Conservation (phyloP, 805 yeast species). For the Suhomyces vadensis region DNA sequence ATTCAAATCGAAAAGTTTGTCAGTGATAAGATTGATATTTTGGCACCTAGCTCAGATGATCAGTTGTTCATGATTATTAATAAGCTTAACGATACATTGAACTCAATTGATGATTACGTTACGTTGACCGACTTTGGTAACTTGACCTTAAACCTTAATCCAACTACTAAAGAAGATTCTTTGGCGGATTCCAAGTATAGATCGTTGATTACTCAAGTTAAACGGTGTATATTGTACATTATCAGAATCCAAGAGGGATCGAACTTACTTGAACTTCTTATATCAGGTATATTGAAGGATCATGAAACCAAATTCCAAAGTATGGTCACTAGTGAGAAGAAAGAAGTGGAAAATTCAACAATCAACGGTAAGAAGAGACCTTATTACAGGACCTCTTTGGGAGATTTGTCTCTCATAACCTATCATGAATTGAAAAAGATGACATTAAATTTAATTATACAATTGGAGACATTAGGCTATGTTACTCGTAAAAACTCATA, state of each 20-base stretch:
- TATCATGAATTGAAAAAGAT: constrained; percentile 78
- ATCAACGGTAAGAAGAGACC: constrained; percentile 45
- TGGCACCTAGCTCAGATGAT: constrained; percentile 56
- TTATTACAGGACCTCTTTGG: constrained; percentile 47
- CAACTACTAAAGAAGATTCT: constrained; percentile 46
- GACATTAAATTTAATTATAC: constrained; percentile 72
- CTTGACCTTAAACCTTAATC: constrained; percentile 59
- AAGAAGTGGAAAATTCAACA: constrained; percentile 30
- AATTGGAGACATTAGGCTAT: constrained; percentile 67
- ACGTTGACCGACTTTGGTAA: constrained; percentile 53
- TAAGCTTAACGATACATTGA: constrained; percentile 41
- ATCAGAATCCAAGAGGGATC: constrained; percentile 77
- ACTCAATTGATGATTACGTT: constrained; percentile 41
- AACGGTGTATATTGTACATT: constrained; percentile 78
- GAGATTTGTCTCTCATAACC: constrained; percentile 48
- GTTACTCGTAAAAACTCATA: constrained; percentile 68
- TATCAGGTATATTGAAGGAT: constrained; percentile 61
- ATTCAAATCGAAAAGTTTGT: constrained; percentile 46
- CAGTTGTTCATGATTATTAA: constrained; percentile 47
- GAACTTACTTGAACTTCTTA: constrained; percentile 65
- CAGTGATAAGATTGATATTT: constrained; percentile 39
- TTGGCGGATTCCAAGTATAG: constrained; percentile 57
- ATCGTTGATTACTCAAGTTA: constrained; percentile 70
- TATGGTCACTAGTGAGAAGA: constrained; percentile 50
- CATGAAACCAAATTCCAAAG: constrained; percentile 69